Percentiles rank a stretch among this genome's conserved stretches.
These are phyloP conservation scores for Mycena leptocephala DNA, from an alignment of 768 basidiomycete genomes.

Conservation along the genomic window DNA sequence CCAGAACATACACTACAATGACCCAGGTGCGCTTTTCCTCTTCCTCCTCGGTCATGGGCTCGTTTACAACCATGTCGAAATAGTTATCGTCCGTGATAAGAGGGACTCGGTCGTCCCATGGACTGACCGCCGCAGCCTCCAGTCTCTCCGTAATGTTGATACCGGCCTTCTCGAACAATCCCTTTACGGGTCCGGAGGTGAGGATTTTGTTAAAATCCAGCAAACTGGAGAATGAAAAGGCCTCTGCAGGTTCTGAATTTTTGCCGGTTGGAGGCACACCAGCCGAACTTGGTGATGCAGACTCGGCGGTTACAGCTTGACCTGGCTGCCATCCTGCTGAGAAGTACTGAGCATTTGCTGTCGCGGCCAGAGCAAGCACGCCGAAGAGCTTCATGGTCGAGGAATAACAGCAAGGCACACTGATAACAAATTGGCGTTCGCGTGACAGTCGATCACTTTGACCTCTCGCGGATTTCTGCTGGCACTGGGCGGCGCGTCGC, in stretches of 20 bases:
- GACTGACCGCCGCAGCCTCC: conserved; percentile 48
- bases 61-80: conserved; percentile 79
- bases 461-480: not conserved
- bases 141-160: conserved; percentile 79
- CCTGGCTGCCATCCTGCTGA: conserved; percentile 89
- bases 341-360: conserved; percentile 78
- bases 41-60: conserved; percentile 76
- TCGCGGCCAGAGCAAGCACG: conserved; percentile 53
- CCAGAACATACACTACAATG: conserved; percentile 76
- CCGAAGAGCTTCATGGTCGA: conserved; percentile 68
- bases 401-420: conserved; percentile 29
- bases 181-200: conserved; percentile 67
- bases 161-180: conserved; percentile 72
- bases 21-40: conserved; percentile 80
- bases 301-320: conserved; percentile 61
- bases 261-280: conserved; percentile 36
- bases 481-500: not conserved
- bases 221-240: conserved; percentile 42
- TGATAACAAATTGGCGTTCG: not conserved
- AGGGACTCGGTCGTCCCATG: conserved; percentile 84
- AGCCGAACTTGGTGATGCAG: conserved; percentile 37
- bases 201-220: conserved; percentile 64
- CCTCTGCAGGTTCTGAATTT: conserved; percentile 40
- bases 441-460: not conserved
- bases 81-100: conserved; percentile 90